A percentile compares a stretch with the other conserved stretches of the same genome.
These are phyloP conservation scores for Cornus florida DNA, from an alignment of 148 eudicot species.

Conservation along the genomic window DNA sequence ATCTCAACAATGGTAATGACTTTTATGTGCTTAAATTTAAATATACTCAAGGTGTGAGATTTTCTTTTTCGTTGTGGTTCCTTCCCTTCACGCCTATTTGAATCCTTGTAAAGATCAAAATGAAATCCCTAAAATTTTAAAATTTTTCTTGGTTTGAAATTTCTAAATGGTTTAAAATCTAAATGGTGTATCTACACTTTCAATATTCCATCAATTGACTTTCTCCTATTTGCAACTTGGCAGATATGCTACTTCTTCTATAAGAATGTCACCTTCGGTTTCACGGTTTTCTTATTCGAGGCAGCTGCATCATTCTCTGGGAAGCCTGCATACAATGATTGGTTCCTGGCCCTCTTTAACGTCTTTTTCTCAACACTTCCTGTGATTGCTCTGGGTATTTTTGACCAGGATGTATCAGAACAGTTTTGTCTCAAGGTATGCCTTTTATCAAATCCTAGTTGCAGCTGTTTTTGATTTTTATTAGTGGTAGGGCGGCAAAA, in stretches of 20 bases:
- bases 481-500: too few species aligned
- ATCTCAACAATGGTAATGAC: slow-evolving; percentile 85
- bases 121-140: neutral
- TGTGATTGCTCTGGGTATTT: slow-evolving; percentile 30
- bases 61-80: neutral
- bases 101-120: neutral
- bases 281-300: slow-evolving; percentile 51
- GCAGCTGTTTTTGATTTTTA: neutral
- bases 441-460: neutral
- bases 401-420: slow-evolving; percentile 94
- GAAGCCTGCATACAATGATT: slow-evolving; percentile 56
- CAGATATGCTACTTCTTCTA: slow-evolving; percentile 83
- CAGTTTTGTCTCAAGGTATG: slow-evolving; percentile 85
- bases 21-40: neutral
- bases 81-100: neutral
- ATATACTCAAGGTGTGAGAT: neutral
- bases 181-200: neutral
- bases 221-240: slow-evolving; percentile 4
- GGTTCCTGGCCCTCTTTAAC: slow-evolving; percentile 79
- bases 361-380: slow-evolving; percentile 93
- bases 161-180: neutral
- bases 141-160: neutral
- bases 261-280: slow-evolving; percentile 56
- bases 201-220: neutral
- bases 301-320: slow-evolving; percentile 60